Base-by-base conservation (phyloP, 2,329 filamentous ascomycete species). In the Colletotrichum sp. region DNA sequence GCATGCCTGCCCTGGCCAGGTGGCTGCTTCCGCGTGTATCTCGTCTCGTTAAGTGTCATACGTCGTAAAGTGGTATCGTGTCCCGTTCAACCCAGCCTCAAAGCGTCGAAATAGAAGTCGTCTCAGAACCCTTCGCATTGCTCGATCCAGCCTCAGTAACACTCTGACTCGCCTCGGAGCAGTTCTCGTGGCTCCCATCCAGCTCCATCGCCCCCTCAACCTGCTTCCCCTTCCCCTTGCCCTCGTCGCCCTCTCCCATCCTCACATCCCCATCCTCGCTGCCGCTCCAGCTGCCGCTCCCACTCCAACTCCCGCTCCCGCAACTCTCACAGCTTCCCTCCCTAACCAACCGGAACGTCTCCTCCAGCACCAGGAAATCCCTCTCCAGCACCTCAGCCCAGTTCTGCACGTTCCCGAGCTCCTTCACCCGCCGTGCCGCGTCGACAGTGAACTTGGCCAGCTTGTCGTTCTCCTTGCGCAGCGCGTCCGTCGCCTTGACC, bases 381-480 rank as follows among this genome's bases (percentile, higher is more conserved):
- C 91, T 84, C 87, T 93, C 94, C 80, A 96, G 87, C 85, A 96
- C 91, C 89, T 97, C 95, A 27, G 94, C 94, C 94, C 94, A 97
- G 83, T 96, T 96, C 88, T 96, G 94, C 81, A 96, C 91, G 82
- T 96, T 93, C 28, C 94, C 94, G 76, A 96, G 87, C 87, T 96
- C 94, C 86, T 96, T 96, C 75, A 96, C 86, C 80, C 89, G 89
- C 78, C 89, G 89, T 61, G 91, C 90, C 43, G 93, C 92, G 74
- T 88, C 89, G 78, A 90, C 90, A 7, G 92, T 92, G 79, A 95
- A 87, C 78, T 89, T 89, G 78, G 91, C 89, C 81, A 95, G 89
- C 83, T 91, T 90, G 76, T 93, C 91, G 66, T 90, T 93, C 82
- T 95, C 93, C 78, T 89, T 89, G 65, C 89, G 86, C 82, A 96